These are phyloP conservation scores for Beauveria brongniartii DNA, from an alignment of 2,329 filamentous ascomycete species.

Conservation along the genomic window DNA sequence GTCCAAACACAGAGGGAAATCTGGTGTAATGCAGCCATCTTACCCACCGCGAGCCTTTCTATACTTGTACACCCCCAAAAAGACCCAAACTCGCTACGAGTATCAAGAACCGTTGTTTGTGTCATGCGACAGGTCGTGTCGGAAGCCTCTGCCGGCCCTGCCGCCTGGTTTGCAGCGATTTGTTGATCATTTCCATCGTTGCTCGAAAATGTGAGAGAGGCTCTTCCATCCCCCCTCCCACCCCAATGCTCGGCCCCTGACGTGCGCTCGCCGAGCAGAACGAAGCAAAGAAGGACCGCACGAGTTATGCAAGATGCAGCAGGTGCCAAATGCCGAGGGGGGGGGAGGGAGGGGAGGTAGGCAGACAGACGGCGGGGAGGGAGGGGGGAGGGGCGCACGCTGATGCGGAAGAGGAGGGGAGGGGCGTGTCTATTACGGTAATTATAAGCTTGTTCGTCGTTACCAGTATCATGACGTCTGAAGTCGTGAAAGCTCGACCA, in stretches of 20 bases:
- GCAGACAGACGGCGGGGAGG: neutral
- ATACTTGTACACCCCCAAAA: neutral
- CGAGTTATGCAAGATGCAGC: slow-evolving; percentile 3
- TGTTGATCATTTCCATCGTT: neutral
- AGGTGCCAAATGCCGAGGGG: neutral
- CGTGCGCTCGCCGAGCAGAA: neutral
- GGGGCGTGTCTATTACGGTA: neutral
- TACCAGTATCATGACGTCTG: too few species aligned
- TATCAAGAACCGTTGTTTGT: neutral
- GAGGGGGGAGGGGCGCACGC: too few species aligned
- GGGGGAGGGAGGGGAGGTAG: neutral
- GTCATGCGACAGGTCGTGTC: neutral
- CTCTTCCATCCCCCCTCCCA: neutral
- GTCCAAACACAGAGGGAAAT: neutral
- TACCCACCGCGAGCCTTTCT: neutral
- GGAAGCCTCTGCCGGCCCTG: neutral
- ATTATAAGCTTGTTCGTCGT: too few species aligned
- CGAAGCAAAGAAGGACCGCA: neutral
- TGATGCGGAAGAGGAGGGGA: neutral
- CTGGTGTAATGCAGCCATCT: neutral
- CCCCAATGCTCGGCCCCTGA: neutral
- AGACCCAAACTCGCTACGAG: neutral
- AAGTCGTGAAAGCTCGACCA: too few species aligned
- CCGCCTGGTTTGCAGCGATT: neutral
- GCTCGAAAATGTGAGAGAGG: neutral